These are phyloP conservation scores for Raffaelea albimanens DNA, from an alignment of 2,329 filamentous ascomycete genomes.

Conservation along the genomic window DNA sequence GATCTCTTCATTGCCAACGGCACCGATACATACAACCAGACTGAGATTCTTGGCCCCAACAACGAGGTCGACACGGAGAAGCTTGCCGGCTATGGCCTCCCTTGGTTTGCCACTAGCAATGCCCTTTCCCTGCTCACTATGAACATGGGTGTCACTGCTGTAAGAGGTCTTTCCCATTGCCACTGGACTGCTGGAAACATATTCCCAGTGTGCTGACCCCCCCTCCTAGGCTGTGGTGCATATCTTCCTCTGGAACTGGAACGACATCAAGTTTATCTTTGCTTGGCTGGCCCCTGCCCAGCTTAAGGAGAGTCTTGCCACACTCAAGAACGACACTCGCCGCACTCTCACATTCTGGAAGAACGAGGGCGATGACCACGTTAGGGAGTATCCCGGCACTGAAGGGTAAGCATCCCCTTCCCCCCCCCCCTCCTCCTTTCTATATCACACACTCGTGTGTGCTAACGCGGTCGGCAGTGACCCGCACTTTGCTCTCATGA, in stretches of 20 bases:
- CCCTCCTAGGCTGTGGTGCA: constrained; percentile 30
- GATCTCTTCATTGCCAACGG: constrained; percentile 26
- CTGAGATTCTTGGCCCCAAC: constrained; percentile 27
- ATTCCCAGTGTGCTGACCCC: no score
- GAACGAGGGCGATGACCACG: no score
- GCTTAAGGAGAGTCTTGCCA: no score
- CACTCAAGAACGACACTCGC: no score
- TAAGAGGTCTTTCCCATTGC: background rate
- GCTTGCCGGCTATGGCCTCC: constrained; percentile 26
- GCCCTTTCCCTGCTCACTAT: constrained; percentile 28
- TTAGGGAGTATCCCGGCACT: no score
- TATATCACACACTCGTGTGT: no score
- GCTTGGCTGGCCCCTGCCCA: no score
- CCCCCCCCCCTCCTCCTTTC: no score
- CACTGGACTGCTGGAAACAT: background rate
- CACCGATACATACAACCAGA: constrained; percentile 30
- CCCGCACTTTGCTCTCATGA: constrained; percentile 18
- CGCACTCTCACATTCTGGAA: no score
- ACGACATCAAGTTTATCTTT: constrained; percentile 14
- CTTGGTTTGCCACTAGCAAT: constrained; percentile 30
- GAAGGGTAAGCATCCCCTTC: no score
- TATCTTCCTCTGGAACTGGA: constrained; percentile 13
- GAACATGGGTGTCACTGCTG: constrained; percentile 36
- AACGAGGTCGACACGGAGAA: constrained; percentile 24
- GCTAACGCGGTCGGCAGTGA: no score